phyloP scores from a whole-genome alignment of 768 basidiomycete species.

The Termitomyces sp. region DNA sequence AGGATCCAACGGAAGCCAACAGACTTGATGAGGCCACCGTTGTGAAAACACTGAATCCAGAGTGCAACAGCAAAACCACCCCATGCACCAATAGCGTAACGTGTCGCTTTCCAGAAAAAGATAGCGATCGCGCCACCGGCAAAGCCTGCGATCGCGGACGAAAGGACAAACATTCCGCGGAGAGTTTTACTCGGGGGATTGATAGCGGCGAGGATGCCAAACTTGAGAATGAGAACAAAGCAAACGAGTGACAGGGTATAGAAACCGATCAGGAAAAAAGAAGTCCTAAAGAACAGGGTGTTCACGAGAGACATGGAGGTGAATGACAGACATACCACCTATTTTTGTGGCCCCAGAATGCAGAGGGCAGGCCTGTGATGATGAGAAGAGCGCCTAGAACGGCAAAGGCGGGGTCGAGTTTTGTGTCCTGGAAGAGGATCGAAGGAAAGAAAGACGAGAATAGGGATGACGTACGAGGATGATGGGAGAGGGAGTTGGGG shows the following conservation, averaged over 20 bases:
- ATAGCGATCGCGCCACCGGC: slow-evolving; percentile 83
- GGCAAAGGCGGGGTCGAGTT: slow-evolving; percentile 83
- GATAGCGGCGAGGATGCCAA: slow-evolving; percentile 80
- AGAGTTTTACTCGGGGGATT: slow-evolving; percentile 75
- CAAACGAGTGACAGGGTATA: slow-evolving; percentile 86
- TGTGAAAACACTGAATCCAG: slow-evolving; percentile 81
- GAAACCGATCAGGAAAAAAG: slow-evolving; percentile 90
- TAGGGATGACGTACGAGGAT: slow-evolving; percentile 29
- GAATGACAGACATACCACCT: slow-evolving; percentile 59
- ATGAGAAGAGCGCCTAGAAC: slow-evolving; percentile 87
- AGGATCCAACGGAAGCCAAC: slow-evolving; percentile 87
- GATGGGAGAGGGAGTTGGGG: slow-evolving; percentile 38
- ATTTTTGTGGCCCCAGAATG: slow-evolving; percentile 93
- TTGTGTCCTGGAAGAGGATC: slow-evolving; percentile 42
- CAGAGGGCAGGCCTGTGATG: slow-evolving; percentile 82
- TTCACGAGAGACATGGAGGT: slow-evolving; percentile 10
- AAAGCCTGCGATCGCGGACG: slow-evolving; percentile 73
- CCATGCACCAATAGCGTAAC: slow-evolving; percentile 79
- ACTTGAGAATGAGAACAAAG: slow-evolving; percentile 81
- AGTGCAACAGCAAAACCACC: slow-evolving; percentile 85
- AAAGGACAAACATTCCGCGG: slow-evolving; percentile 87
- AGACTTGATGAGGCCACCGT: slow-evolving; percentile 75
- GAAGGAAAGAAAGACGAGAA: slow-evolving; percentile 17
- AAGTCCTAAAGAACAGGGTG: slow-evolving; percentile 54
- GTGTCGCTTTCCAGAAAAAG: slow-evolving; percentile 89